Base-by-base conservation (phyloP, 306 rosid genomes). In the Abrus pulchellus region DNA sequence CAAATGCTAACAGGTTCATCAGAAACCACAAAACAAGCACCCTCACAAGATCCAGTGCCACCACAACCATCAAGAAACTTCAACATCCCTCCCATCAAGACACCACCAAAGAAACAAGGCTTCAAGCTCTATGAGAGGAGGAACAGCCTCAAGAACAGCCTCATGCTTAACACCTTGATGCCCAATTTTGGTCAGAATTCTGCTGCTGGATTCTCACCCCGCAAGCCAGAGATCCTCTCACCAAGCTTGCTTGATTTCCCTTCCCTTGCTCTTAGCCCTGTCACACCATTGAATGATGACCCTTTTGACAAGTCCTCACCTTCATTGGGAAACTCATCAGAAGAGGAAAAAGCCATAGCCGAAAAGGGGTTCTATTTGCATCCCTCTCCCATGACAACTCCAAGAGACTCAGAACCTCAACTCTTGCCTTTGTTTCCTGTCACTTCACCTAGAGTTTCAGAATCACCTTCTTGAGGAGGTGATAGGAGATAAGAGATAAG, bases 1-100 rank as follows among this genome's bases (percentile, higher is more conserved):
- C 99, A 95, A 87, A 92, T 93, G 98, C 92, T 95, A 71, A 95
- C 99, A 0, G 99, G 99, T 59, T 91, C 98, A 12, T 82, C 97
- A 2, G 95, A 94, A 6, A 75, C 92, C 12, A 14, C 83, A 32
- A 76, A 66, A 20, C 75, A 82, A 33, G 11, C 68, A 5, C 36
- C 86, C 4, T 30, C 86, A 3, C 92, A 56, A 49, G 84, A 84
- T 79, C 92, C 65, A 60, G 33, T 40, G 13, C 38, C 77, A 33
- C 57, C 79, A 29, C 62, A 81, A 33, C 71, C 52, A n/a, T 10
- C 54, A 3, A 90, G 84, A 65, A 90, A 82, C 87, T 91, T 87
- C 84, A 80, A 83, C 83, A 93, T 93, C 79, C 99, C 99, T 0
- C 97, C 97, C 0, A 84, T 91, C 56, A 88, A 82, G 41, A 84